Evolutionary conservation across 2,329 filamentous ascomycete species (phyloP).

Genomic region (Huntiella bhutanensis): DNA sequence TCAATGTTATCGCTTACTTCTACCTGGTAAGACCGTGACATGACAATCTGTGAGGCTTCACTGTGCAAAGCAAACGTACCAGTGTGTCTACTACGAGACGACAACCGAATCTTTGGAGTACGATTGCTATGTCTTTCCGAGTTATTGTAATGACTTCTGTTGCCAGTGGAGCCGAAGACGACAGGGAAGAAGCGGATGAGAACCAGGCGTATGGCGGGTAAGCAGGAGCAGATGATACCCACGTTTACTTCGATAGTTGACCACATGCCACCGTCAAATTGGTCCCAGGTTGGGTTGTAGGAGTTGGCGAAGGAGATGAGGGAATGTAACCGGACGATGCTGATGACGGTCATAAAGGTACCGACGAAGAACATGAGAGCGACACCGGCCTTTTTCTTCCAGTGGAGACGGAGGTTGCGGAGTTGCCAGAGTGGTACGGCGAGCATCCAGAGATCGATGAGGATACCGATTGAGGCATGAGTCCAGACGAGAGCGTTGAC

Average conservation of each 20-base stretch:
- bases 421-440: constrained; percentile 29
- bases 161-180: constrained; percentile 7
- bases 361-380: constrained; percentile 32
- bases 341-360: constrained; percentile 19
- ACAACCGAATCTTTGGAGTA: neutral
- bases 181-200: constrained; percentile 13
- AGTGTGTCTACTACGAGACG: neutral
- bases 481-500: constrained; percentile 31
- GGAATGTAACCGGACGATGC: constrained; percentile 14
- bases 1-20: constrained; percentile 1
- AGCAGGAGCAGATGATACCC: constrained; percentile 17
- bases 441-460: constrained; percentile 32
- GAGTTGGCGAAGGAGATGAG: constrained; percentile 14
- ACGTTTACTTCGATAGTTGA: constrained; percentile 17
- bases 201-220: constrained; percentile 16
- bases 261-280: constrained; percentile 15
- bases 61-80: neutral
- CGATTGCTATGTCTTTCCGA: neutral
- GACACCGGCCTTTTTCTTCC: constrained; percentile 30
- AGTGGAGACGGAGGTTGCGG: constrained; percentile 23
- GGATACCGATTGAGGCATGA: constrained; percentile 33
- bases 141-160: neutral
- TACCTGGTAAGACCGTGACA: constrained; percentile 6
- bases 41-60: constrained; percentile 4
- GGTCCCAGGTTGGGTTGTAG: constrained; percentile 15